Evolutionary conservation across 768 basidiomycete genomes (phyloP).

Genomic region (Boletus reticuloceps): DNA sequence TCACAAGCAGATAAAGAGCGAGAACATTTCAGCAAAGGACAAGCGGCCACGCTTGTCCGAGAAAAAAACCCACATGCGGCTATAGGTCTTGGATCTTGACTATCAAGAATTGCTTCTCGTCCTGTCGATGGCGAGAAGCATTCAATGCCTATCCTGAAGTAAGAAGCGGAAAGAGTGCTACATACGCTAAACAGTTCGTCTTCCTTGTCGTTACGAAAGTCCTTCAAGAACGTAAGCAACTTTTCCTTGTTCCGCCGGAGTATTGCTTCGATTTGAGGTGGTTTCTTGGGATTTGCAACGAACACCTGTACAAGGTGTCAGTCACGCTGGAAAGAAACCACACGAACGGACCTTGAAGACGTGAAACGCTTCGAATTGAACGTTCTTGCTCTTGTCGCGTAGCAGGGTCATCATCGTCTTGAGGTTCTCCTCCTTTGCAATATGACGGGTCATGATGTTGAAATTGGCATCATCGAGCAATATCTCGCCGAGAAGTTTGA

Average conservation of each 20-base stretch:
- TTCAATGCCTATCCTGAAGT: neutral
- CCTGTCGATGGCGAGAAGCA: conserved; percentile 33
- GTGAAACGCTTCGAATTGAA: conserved; percentile 99
- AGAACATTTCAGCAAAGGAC: too few relatives aligned
- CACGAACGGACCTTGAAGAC: conserved; percentile 85
- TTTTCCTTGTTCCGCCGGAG: conserved; percentile 95
- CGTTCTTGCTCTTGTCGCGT: conserved; percentile 98
- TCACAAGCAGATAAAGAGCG: too few relatives aligned
- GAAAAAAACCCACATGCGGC: conserved; percentile 4
- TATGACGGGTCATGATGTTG: conserved; percentile 97
- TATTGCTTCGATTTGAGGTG: conserved; percentile 89
- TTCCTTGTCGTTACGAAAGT: conserved; percentile 98
- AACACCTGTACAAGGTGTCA: conserved; percentile 63
- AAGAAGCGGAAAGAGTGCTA: neutral
- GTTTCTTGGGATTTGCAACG: conserved; percentile 99
- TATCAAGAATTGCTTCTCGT: conserved; percentile 96
- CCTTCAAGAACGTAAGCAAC: conserved; percentile 83
- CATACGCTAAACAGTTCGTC: conserved; percentile 92
- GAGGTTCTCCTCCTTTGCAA: conserved; percentile 89
- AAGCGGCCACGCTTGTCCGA: too few relatives aligned
- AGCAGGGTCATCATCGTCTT: conserved; percentile 99
- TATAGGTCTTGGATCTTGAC: conserved; percentile 83
- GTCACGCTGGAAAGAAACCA: neutral
- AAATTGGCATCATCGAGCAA: conserved; percentile 97
- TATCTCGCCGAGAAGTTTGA: conserved; percentile 97